Conservation (phyloP, 2,329 filamentous ascomycete species). For the Colletotrichum sp. region DNA sequence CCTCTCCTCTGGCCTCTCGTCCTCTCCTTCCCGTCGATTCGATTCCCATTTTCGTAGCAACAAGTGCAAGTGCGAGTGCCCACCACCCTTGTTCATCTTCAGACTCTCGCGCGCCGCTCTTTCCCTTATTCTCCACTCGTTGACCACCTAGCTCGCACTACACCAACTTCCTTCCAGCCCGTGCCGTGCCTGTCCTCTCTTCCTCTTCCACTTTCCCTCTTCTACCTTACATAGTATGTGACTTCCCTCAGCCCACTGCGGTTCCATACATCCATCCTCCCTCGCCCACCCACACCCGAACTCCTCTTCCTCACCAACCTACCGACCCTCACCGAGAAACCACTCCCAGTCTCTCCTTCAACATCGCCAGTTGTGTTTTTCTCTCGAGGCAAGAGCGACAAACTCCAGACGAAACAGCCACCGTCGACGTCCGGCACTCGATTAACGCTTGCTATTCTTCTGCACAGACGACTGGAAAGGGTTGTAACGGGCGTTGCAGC, state of each 20-base stretch:
- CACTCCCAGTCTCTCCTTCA: background rate
- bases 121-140: background rate
- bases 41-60: background rate
- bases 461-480: slow-evolving; percentile 7
- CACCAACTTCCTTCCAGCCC: background rate
- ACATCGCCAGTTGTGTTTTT: background rate
- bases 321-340: slow-evolving; percentile 17
- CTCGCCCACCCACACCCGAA: background rate
- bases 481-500: slow-evolving; percentile 17
- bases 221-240: background rate
- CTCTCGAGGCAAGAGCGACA: background rate
- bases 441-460: background rate
- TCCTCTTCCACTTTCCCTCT: background rate
- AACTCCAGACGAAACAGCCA: background rate
- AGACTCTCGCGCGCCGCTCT: background rate
- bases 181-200: background rate
- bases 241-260: background rate
- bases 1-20: background rate
- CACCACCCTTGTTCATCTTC: background rate
- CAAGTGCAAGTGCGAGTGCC: background rate
- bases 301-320: background rate
- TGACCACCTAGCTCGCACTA: background rate
- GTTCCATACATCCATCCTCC: background rate
- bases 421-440: background rate
- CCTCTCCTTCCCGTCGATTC: background rate